Evolutionary conservation across 805 yeast species (phyloP).

Genomic region (Tetrapisispora fleetii): DNA sequence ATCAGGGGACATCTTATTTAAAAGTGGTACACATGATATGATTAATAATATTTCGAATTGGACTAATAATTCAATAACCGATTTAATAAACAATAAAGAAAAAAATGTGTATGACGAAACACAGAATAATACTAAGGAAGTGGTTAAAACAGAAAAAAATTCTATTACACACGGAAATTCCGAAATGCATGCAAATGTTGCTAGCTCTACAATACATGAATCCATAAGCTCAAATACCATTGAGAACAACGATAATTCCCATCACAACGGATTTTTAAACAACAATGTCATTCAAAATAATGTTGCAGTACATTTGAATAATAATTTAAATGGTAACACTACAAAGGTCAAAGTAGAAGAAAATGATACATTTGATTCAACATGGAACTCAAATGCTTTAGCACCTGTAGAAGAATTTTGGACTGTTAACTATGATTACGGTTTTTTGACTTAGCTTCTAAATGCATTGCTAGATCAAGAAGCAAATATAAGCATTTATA

Average conservation of each 20-base stretch:
- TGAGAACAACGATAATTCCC: not conserved
- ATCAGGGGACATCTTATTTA: constrained; percentile 18
- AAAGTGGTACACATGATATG: constrained; percentile 45
- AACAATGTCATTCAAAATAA: not conserved
- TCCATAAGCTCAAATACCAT: not conserved
- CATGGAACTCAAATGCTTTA: constrained; percentile 3
- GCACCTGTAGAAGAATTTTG: constrained; percentile 38
- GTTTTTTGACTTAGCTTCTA: constrained; percentile 32
- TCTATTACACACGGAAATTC: too few relatives aligned
- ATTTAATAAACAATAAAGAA: constrained; percentile 7
- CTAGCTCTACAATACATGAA: not conserved
- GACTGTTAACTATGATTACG: constrained; percentile 40
- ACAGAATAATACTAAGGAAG: not conserved
- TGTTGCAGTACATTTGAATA: not conserved
- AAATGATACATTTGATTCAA: not conserved
- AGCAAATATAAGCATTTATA: not conserved
- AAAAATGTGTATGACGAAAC: not conserved
- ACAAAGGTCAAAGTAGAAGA: not conserved
- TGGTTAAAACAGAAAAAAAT: not conserved
- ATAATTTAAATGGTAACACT: not conserved
- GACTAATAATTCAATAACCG: constrained; percentile 33
- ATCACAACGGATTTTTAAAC: not conserved
- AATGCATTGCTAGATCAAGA: not conserved
- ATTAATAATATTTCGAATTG: constrained; percentile 51
- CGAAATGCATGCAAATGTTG: not conserved